A percentile compares a stretch with the other conserved stretches of the same genome.
Conservation (phyloP, 345 rosid genomes). For the Hibiscus syriacus region DNA sequence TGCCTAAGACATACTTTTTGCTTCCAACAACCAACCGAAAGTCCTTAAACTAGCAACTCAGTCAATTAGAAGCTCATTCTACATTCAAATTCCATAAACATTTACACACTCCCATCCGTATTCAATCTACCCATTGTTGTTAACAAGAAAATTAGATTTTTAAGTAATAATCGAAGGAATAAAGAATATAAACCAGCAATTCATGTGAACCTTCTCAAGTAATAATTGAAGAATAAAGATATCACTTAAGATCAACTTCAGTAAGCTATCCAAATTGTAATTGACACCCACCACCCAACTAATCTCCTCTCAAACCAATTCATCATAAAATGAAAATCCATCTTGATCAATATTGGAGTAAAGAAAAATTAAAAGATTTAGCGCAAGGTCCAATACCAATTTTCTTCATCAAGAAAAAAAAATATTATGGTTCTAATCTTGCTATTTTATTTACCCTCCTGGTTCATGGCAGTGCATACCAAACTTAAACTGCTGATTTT, state of each 20-base stretch:
- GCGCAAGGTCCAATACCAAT: not conserved
- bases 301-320: not conserved
- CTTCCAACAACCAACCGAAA: slow-evolving; percentile 2
- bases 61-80: not conserved
- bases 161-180: not conserved
- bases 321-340: no score
- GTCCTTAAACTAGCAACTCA: not conserved
- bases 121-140: not conserved
- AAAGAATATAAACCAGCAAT: not conserved
- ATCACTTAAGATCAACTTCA: no score
- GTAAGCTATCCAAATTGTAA: not conserved
- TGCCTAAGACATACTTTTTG: not conserved
- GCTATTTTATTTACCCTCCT: not conserved
- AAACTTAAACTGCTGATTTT: not conserved
- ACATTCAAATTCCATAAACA: not conserved
- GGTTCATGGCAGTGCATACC: not conserved
- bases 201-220: no score
- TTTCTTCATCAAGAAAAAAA: not conserved
- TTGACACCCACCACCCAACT: not conserved
- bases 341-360: not conserved
- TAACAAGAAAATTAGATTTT: slow-evolving; percentile 1
- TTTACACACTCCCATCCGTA: not conserved
- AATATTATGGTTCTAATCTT: not conserved
- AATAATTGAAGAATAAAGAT: not conserved
- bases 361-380: not conserved